A percentile compares a stretch with the other conserved stretches of the same genome.
Conservation (phyloP, 148 eudicot genomes). For the Arbutus unedo region DNA sequence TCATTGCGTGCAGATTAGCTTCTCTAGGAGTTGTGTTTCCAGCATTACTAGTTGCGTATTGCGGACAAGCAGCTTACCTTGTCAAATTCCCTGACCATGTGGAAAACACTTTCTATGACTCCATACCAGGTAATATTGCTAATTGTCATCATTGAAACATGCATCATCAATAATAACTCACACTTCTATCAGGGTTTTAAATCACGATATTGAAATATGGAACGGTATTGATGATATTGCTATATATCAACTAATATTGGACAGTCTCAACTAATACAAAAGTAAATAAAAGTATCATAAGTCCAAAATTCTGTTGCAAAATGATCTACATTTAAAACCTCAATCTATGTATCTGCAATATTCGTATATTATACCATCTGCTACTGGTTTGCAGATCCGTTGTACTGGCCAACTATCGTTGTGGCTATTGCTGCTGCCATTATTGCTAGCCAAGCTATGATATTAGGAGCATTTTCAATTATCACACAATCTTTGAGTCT, state of each 20-base stretch:
- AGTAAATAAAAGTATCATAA: too few relatives aligned
- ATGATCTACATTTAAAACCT: too few relatives aligned
- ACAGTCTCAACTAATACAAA: too few relatives aligned
- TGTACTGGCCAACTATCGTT: slow-evolving; percentile 71
- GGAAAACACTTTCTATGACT: slow-evolving; percentile 37
- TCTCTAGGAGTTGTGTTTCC: slow-evolving; percentile 43
- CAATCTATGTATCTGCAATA: too few relatives aligned
- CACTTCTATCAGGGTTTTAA: too few relatives aligned
- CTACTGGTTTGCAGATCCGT: slow-evolving; percentile 28
- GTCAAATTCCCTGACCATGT: slow-evolving; percentile 44
- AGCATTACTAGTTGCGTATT: slow-evolving; percentile 45
- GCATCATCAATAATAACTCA: too few relatives aligned
- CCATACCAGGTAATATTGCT: slow-evolving; percentile 35
- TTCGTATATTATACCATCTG: background rate
- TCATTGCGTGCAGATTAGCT: slow-evolving; percentile 32
- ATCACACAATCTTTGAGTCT: slow-evolving; percentile 60
- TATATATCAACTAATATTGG: too few relatives aligned
- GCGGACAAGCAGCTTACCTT: slow-evolving; percentile 83
- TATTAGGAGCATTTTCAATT: slow-evolving; percentile 63
- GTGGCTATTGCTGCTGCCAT: slow-evolving; percentile 68
- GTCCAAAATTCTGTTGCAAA: too few relatives aligned
- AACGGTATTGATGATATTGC: too few relatives aligned
- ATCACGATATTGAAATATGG: too few relatives aligned
- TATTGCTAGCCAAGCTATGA: slow-evolving; percentile 88
- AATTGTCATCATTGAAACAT: background rate